Evolutionary conservation across 148 eudicot genomes (phyloP), one percentile per base, ranked within the genome.

Genomic region (Camellia japonica): DNA sequence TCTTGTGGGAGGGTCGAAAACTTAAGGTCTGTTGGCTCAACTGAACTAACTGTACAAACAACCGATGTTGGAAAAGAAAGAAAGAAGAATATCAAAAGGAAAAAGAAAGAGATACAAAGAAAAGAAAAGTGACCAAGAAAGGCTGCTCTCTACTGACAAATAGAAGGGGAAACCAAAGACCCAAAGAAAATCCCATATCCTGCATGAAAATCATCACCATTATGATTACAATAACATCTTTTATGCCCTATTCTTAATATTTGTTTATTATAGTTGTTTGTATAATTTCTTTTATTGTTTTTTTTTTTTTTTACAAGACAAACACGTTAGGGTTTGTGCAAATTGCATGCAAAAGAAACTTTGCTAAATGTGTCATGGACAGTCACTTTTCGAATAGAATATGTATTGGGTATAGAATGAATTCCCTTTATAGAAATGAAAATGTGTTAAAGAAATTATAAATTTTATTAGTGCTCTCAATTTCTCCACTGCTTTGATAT

Each of bases 181-280:
- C 76, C 20, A 78, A 84, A 84, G 80, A 80, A 78, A 78, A 73
- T 64, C 55, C 66, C 51, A 71, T 30, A 30, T 55, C 62, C 76
- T 71, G 84, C 87, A 86, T 88, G 81, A 88, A 86, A 86, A 84
- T 86, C 89, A 84, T 86, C 89, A 83, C 82, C 85, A 77, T 9
- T 74, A 86, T 87, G 79, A 91, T 87, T 84, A 88, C 87, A 69
- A 76, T 83, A 85, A 79, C 85, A 83, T 86, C 87, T 85, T 30
- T 85, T 88, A 60, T 83, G 51, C 19, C 71, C 71, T 83, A 43
- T 68, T 67, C 58, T 78, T 80, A 49, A 63, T 74, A 63, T 83
- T 56, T 80, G 18, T 77, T 82, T 74, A 11, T 41, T n/a, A 51
- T 75, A 78, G 83, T 43, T 85, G 52, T 72, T 66, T 75, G 71